Evolutionary conservation across 306 rosid genomes (phyloP).

Genomic region (Oemleria cerasiformis): DNA sequence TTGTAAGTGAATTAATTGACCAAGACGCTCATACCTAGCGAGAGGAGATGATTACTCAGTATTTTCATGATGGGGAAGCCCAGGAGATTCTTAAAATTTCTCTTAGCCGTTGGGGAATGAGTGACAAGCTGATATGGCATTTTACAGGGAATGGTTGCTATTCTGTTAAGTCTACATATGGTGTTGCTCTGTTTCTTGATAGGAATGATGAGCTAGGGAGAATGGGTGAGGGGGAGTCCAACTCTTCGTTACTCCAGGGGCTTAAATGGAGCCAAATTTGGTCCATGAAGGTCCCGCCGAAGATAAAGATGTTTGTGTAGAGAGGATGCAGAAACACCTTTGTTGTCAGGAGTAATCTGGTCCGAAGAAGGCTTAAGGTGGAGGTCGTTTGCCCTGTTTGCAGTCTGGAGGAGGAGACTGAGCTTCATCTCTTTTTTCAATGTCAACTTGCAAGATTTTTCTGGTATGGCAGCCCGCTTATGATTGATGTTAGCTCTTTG

Average conservation of each 20-base stretch:
- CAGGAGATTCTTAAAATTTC: no score
- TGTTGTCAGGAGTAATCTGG: fast-evolving
- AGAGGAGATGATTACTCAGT: no score
- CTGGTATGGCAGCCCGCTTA: neutral
- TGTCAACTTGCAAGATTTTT: neutral
- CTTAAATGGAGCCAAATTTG: neutral
- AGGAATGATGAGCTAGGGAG: neutral
- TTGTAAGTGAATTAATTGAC: no score
- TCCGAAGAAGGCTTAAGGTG: neutral
- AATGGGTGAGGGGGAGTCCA: neutral
- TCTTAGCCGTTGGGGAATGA: no score
- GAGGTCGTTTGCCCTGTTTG: no score
- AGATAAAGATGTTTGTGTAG: neutral
- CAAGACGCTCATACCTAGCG: no score
- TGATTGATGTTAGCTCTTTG: neutral
- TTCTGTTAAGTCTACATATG: no score
- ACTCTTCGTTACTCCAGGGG: neutral
- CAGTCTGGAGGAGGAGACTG: neutral
- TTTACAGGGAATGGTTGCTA: neutral
- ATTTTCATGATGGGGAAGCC: no score
- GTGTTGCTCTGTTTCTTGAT: neutral
- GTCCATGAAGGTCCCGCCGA: neutral
- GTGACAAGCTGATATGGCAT: neutral
- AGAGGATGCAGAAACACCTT: neutral
- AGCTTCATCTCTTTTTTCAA: no score